Base-by-base conservation (phyloP, 2,329 filamentous ascomycete genomes). In the Cytospora mali region DNA sequence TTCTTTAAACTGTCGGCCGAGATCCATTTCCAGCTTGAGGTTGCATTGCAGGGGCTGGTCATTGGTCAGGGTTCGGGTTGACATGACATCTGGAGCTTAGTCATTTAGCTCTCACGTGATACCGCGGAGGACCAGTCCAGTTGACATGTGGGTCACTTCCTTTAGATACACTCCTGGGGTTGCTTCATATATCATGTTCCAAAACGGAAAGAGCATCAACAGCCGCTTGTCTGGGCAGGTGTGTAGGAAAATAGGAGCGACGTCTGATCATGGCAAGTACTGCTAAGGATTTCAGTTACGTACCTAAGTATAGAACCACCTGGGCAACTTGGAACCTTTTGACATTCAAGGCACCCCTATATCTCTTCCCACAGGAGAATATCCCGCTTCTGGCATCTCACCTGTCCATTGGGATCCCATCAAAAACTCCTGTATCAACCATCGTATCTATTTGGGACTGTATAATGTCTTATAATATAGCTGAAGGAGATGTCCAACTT, bases 191-290 rank as follows among this genome's bases (percentile, higher is more conserved):
- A 13, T 21, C 35, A 16, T 23, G 33, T 54, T 31, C 58, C 50
- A 7, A 54, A 54, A 49, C 58, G 35, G 50, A 52, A 60, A 29
- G 7, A 33, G 33, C 5, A 28, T 60, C 50, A 60, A 60, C 23
- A 54, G 16, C n/a, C 2, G 25, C 18, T n/a, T 46, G 42, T 33
- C 14, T 13, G 9, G 9, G 9, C 14, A 2, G 3, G 31, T 33
- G 2, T 33, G 31, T 13, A 33, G 9, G 31, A 10, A 18, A n/a
- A n/a, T 18, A 46, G 42, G 39, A 46, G 9, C 39, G 39, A 46
- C 42, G 10, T 3, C 6, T 46, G 5, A 33, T 6, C 14, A 13
- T 33, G 31, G 14, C 14, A 10, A 13, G 31, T 13, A 33, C 6
- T 13, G 3, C 9, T 33, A 13, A 33, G 31, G 31, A 33, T 33